Percentiles rank a stretch among this genome's conserved stretches.
These are phyloP conservation scores for Mycosphaerella sp. DNA, from an alignment of 2,329 filamentous ascomycete species.

Conservation along the genomic window DNA sequence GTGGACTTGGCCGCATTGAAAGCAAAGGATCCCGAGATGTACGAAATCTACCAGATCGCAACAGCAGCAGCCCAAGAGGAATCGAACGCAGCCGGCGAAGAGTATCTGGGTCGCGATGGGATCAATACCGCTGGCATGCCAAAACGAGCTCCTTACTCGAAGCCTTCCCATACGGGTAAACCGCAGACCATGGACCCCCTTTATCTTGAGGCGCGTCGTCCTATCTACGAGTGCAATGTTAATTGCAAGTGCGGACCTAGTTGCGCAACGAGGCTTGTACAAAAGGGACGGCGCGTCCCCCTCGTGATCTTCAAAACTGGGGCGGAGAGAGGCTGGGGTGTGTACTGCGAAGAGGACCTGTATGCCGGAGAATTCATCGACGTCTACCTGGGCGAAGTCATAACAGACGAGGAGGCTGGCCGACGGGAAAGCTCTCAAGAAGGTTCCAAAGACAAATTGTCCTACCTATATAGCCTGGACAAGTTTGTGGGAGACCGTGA, in stretches of 20 bases:
- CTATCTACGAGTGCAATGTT: slow-evolving; percentile 76
- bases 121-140: slow-evolving; percentile 37
- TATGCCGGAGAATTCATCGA: slow-evolving; percentile 72
- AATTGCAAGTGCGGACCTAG: slow-evolving; percentile 58
- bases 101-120: not conserved
- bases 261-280: slow-evolving; percentile 72
- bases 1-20: slow-evolving; percentile 39
- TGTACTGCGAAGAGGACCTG: slow-evolving; percentile 59
- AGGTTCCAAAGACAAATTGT: slow-evolving; percentile 54
- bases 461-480: slow-evolving; percentile 75
- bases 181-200: slow-evolving; percentile 33
- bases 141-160: slow-evolving; percentile 58
- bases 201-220: slow-evolving; percentile 39
- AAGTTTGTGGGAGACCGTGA: slow-evolving; percentile 52
- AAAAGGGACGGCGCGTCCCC: slow-evolving; percentile 63
- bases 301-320: slow-evolving; percentile 71
- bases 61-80: slow-evolving; percentile 21
- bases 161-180: slow-evolving; percentile 14
- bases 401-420: slow-evolving; percentile 54
- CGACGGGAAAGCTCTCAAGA: slow-evolving; percentile 47
- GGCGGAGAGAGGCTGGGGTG: slow-evolving; percentile 67
- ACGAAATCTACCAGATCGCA: slow-evolving; percentile 17
- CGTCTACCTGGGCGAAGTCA: slow-evolving; percentile 62
- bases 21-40: slow-evolving; percentile 20
- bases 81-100: slow-evolving; percentile 5